Conservation (phyloP, 1,284 basidiomycete species). For the Trichosporon sp. region DNA sequence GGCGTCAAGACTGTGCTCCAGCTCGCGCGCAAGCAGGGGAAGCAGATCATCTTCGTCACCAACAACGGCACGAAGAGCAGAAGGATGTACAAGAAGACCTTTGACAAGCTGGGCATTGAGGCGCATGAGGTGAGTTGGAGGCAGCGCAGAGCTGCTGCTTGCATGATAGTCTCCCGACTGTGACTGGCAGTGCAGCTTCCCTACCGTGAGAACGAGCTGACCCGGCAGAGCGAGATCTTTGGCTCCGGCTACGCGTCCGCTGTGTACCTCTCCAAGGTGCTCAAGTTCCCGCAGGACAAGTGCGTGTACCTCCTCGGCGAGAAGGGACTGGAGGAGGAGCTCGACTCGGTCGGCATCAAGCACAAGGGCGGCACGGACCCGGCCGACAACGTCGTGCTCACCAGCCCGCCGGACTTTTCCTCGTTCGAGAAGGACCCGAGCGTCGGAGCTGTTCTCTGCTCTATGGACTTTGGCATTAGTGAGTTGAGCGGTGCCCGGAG, state of each 20-base stretch:
- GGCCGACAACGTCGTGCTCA: background rate
- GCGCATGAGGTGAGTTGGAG: slow-evolving; percentile 68
- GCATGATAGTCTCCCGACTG: too few species aligned
- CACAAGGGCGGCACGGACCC: slow-evolving; percentile 78
- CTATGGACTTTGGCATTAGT: slow-evolving; percentile 64
- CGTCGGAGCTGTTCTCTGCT: slow-evolving; percentile 88
- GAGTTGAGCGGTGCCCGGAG: slow-evolving; percentile 27
- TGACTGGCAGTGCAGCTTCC: too few species aligned
- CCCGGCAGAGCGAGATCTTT: slow-evolving; percentile 82
- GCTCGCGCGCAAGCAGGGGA: slow-evolving; percentile 69
- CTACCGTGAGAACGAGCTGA: slow-evolving; percentile 6
- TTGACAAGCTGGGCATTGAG: slow-evolving; percentile 84
- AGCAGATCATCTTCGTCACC: slow-evolving; percentile 90
- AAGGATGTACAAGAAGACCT: slow-evolving; percentile 82
- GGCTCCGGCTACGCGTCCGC: slow-evolving; percentile 94
- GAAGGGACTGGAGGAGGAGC: slow-evolving; percentile 88
- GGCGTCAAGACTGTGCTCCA: slow-evolving; percentile 74
- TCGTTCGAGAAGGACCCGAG: slow-evolving; percentile 72
- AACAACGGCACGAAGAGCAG: slow-evolving; percentile 98
- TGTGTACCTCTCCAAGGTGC: slow-evolving; percentile 84
- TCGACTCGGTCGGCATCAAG: slow-evolving; percentile 76
- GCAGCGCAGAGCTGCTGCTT: too few species aligned
- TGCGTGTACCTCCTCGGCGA: slow-evolving; percentile 96
- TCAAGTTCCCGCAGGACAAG: slow-evolving; percentile 86
- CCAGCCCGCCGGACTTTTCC: slow-evolving; percentile 60